These are phyloP conservation scores for Teunomyces barrocoloradensis DNA, from an alignment of 805 yeast species.

Conservation along the genomic window DNA sequence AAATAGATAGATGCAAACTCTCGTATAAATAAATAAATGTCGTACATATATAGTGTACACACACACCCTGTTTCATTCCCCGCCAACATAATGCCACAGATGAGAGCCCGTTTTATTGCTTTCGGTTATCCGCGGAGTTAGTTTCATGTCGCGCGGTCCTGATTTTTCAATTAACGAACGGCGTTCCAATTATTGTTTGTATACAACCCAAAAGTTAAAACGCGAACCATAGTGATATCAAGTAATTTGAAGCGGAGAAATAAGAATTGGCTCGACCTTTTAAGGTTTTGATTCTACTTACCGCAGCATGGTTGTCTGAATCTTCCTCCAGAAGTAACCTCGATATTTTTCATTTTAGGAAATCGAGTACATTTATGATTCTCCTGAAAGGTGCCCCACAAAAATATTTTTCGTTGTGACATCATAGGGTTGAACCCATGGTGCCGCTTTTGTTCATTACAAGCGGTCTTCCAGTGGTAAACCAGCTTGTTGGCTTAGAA, in stretches of 20 bases:
- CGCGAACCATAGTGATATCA: neutral
- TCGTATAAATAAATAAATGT: too few species aligned
- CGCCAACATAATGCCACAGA: neutral
- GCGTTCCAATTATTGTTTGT: neutral
- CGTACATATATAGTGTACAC: too few species aligned
- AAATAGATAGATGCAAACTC: too few species aligned
- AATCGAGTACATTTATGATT: neutral
- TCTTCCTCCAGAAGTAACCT: neutral
- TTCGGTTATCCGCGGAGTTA: neutral
- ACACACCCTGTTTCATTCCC: neutral
- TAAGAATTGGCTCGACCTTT: neutral
- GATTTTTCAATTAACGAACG: neutral
- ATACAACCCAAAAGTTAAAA: neutral
- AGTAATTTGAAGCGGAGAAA: neutral
- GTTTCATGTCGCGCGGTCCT: neutral
- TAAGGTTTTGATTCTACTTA: neutral
- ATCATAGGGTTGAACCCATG: neutral
- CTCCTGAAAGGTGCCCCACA: neutral
- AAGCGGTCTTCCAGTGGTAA: too few species aligned
- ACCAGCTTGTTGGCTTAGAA: too few species aligned
- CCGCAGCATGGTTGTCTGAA: neutral
- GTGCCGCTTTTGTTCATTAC: too few species aligned
- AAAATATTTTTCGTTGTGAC: neutral
- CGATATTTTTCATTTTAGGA: neutral
- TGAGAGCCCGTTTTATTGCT: neutral